Conservation (phyloP, 768 basidiomycete species). For the Amanita inopinata region DNA sequence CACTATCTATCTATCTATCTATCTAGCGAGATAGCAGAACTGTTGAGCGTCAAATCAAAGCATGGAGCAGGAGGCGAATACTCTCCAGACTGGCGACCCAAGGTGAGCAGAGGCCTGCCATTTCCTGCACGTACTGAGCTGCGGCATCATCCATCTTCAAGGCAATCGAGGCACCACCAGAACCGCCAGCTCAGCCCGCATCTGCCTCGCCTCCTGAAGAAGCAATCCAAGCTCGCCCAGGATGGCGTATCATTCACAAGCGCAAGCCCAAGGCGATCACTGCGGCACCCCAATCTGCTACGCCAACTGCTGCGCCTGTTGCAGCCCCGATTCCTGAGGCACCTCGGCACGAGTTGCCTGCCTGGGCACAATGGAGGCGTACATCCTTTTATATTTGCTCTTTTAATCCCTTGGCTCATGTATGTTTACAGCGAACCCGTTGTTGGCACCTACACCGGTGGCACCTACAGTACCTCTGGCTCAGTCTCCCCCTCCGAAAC, state of each 20-base stretch:
- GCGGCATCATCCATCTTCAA: conserved; percentile 4
- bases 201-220: conserved; percentile 40
- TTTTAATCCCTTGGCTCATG: background rate
- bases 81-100: conserved; percentile 62
- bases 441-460: conserved; percentile 40
- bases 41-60: conserved; percentile 78
- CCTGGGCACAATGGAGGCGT: conserved; percentile 87
- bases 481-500: conserved; percentile 38
- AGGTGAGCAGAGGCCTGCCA: conserved; percentile 35
- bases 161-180: conserved; percentile 28
- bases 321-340: conserved; percentile 30
- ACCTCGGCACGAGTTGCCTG: conserved; percentile 48
- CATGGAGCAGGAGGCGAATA: conserved; percentile 75
- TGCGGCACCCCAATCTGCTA: no score
- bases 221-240: conserved; percentile 49
- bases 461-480: conserved; percentile 27
- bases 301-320: conserved; percentile 31
- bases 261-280: conserved; percentile 38
- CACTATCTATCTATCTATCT: background rate
- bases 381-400: conserved; percentile 17
- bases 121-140: conserved; percentile 9
- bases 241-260: conserved; percentile 68
- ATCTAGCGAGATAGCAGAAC: conserved; percentile 70
- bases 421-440: conserved; percentile 46
- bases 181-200: conserved; percentile 20